Evolutionary conservation across 73 alveolate species (phyloP), one percentile per base, ranked within the genome.

Genomic region (Paramecium caudatum): DNA sequence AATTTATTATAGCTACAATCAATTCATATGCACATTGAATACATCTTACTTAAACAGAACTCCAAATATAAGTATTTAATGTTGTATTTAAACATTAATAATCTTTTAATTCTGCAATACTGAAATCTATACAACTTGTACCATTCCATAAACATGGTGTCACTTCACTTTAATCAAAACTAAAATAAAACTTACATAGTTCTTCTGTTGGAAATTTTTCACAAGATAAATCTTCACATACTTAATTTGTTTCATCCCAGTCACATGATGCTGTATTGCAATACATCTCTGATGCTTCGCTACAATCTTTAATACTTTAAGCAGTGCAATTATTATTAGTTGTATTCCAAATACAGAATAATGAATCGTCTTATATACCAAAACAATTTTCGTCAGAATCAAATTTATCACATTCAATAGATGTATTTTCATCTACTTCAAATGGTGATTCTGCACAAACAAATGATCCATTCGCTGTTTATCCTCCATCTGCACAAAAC

Each of bases 21-120:
- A n/a, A n/a, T n/a, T n/a, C n/a, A n/a, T n/a, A n/a, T n/a, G 80
- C 80, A 55, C 80, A 55, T 55, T 55, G 9, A 12, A 55, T 23
- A 15, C 80, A 55, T 23, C 80, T 5, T 1, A 43, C 12, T 55
- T 55, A 23, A 5, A 55, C 3, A 0, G 80, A 55, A 27, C 30
- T 55, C 80, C 80, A 55, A 55, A 55, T 43, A 55, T 55, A 55
- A 55, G 80, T 55, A 55, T 55, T 55, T 9, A 55, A 15, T 4
- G 80, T 55, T 17, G 30, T 55, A 21, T 55, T 55, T 43, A 55
- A 55, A 23, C 80, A 55, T 21, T 55, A 8, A 37, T 55, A 37
- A 0, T 37, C 16, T 3, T 15, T 19, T 55, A 55, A 23, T 9
- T 55, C 80, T 23, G 46, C 30, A 1, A 55, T 23, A 1, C 30